phyloP scores from a whole-genome alignment of 2,329 filamentous ascomycete genomes.

The Hymenoscyphus salicellus region DNA sequence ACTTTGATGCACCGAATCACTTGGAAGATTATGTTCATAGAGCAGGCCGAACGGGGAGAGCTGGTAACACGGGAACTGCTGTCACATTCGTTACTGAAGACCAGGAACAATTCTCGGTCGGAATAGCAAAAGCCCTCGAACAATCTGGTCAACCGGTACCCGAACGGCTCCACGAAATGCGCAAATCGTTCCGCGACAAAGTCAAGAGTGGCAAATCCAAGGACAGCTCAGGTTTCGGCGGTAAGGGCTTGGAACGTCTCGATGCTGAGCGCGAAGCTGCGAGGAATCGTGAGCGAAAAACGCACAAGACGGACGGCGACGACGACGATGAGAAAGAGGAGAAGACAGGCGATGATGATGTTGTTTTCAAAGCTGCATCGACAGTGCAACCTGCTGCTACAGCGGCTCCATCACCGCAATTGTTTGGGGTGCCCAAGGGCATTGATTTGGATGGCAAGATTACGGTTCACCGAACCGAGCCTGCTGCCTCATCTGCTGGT shows the following conservation, averaged over 20 bases:
- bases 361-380: slow-evolving; percentile 65
- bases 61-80: slow-evolving; percentile 89
- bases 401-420: slow-evolving; percentile 34
- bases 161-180: slow-evolving; percentile 62
- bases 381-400: slow-evolving; percentile 59
- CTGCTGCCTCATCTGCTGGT: slow-evolving; percentile 40
- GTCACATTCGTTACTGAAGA: slow-evolving; percentile 91
- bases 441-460: slow-evolving; percentile 67
- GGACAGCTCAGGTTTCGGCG: slow-evolving; percentile 85
- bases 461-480: slow-evolving; percentile 68
- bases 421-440: slow-evolving; percentile 49
- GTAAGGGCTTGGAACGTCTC: slow-evolving; percentile 86
- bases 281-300: slow-evolving; percentile 79
- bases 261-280: slow-evolving; percentile 89
- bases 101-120: slow-evolving; percentile 84
- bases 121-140: slow-evolving; percentile 81
- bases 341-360: slow-evolving; percentile 65
- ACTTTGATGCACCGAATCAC: slow-evolving; percentile 92
- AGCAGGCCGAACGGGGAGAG: slow-evolving; percentile 87
- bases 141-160: slow-evolving; percentile 85
- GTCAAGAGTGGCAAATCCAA: slow-evolving; percentile 91
- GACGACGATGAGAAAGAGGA: slow-evolving; percentile 76
- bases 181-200: slow-evolving; percentile 77
- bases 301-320: slow-evolving; percentile 82
- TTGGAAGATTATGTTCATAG: slow-evolving; percentile 96